Base-by-base conservation (phyloP, 2,329 filamentous ascomycete species). In the Penicillium oxalicum region DNA sequence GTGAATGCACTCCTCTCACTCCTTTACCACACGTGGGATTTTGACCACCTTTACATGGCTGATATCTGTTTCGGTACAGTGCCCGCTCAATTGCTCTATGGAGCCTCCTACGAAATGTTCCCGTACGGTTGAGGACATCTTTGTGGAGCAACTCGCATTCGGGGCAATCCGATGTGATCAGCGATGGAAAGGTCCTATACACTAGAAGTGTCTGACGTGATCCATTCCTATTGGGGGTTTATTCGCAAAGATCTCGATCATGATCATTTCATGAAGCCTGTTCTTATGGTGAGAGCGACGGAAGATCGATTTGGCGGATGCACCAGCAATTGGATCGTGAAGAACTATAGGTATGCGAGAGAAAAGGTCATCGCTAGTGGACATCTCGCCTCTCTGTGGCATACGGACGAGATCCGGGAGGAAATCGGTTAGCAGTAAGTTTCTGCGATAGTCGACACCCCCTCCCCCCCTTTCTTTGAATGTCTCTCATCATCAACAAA, bases 21-120 rank as follows among this genome's bases (percentile, higher is more conserved):
- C 33, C 42, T 49, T 7, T 49, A 49, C 28, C 47, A 41, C 8
- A 45, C 41, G 32, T n/a, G 42, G 26, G 42, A 33, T 3, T 49
- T 49, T 18, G 47, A 49, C 38, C 37, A 25, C 4, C 25, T 49
- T 2, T 49, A 49, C 13, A 26, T 45, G 9, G 33, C 47, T 2
- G 47, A 43, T 11, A 43, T 41, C 11, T 49, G 42, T 5, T 49
- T 45, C 29, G 47, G 41, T 4, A 49, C 47, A 6, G 42, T 49
- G 4, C 42, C 47, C 4, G 37, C 47, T 4, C 47, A 49, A 29
- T 45, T 49, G 42, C 9, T 49, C n/a, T 49, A 45, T 38, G 47
- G 47, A 28, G 47, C 47, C 5, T 12, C 13, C n/a, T 49, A 49
- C 24, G 37, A 45, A 11, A 7, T 49, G 27, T 49, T 49, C 24